Evolutionary conservation across 768 basidiomycete genomes (phyloP), one percentile per base, ranked within the genome.

Genomic region (Solioccasus polychromus): DNA sequence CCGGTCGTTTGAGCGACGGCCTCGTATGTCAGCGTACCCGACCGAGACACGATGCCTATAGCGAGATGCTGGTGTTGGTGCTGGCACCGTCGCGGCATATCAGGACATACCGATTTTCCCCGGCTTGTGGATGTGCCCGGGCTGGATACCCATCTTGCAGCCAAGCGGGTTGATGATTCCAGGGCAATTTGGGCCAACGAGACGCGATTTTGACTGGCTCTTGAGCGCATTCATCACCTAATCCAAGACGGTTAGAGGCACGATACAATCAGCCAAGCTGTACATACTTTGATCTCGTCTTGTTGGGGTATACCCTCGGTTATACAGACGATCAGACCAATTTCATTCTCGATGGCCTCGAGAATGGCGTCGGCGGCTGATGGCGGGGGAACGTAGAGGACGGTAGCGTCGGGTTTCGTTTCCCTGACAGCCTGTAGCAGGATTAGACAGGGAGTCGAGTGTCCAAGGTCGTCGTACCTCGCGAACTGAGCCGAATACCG

Each of bases 111-210:
- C 95, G 57, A 99, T 95, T 57, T 89, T 92, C 43, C 96, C 96
- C 45, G 95, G 93, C 56, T 68, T 91, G 74, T 98, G 96, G 58
- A 99, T 97, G 64, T 96, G 92, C 22, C 93, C 96, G 11, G 96
- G 96, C 61, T 91, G 88, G 62, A 99, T 99, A 48, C 96, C 96
- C 83, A 99, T 97, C 76, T 98, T 98, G 77, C 96, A 99, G 18
- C 95, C 95, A 31, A 87, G 75, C 15, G 95, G 94, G 62, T 95
- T 94, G 62, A 98, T 97, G 59, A 99, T 85, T 63, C 96, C 96
- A 2, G 96, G 96, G 71, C 96, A 99, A 70, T 99, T 99, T 31
- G 96, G 96, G 17, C 96, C 96, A 39, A 99, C 91, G 56, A 99
- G 86, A 58, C 96, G 86, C 49, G 92, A 94, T 59, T 87, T 91